Evolutionary conservation across 768 basidiomycete genomes (phyloP).

Genomic region (Amanita exitialis): DNA sequence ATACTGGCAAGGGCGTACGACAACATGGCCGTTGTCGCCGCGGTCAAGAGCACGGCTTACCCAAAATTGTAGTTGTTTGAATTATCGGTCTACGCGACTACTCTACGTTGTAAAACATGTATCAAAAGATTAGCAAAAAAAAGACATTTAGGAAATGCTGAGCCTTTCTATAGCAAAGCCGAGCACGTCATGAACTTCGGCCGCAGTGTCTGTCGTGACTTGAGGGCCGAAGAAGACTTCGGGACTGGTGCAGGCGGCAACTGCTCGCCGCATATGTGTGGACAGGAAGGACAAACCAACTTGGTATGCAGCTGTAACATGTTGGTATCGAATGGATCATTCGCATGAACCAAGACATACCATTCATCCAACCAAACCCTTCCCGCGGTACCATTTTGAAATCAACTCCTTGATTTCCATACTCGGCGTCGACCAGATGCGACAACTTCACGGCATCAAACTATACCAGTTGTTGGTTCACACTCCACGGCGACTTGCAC

Average conservation of each 20-base stretch:
- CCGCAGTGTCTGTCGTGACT: not conserved
- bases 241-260: constrained; percentile 89
- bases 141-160: constrained; percentile 14
- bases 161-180: constrained; percentile 56
- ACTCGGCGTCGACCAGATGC: constrained; percentile 95
- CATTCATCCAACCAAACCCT: constrained; percentile 98
- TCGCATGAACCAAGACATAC: constrained; percentile 32
- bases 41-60: not conserved
- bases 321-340: not conserved
- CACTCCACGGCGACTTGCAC: not conserved
- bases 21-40: constrained; percentile 32
- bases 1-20: constrained; percentile 35
- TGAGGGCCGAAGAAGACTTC: constrained; percentile 72
- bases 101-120: not conserved
- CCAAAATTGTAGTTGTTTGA: not conserved
- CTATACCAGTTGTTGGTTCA: constrained; percentile 21
- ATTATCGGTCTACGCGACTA: not conserved
- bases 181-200: constrained; percentile 42
- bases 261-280: constrained; percentile 89
- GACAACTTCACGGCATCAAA: constrained; percentile 96
- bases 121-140: not conserved
- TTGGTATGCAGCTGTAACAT: constrained; percentile 75
- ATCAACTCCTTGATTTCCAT: constrained; percentile 92
- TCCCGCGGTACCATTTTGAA: constrained; percentile 97
- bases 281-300: constrained; percentile 93